These are phyloP conservation scores for Arabidopsis arenosa DNA, from an alignment of 345 rosid species.

Conservation along the genomic window DNA sequence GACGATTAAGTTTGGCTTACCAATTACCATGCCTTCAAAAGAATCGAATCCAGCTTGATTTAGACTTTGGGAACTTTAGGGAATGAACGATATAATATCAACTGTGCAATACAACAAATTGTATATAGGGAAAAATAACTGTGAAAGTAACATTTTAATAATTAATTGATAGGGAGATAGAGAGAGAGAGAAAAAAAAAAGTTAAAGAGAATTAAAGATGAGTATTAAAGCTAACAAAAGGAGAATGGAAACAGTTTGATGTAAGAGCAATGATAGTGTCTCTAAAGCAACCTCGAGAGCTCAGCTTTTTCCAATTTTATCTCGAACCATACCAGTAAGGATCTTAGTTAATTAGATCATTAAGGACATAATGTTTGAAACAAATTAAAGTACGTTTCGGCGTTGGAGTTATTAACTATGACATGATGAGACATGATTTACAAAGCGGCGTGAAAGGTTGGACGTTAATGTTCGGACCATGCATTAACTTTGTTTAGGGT, in stretches of 20 bases:
- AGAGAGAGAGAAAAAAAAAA: constrained; percentile 16
- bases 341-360: constrained; percentile 16
- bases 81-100: not conserved
- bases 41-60: not conserved
- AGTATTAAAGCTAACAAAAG: constrained; percentile 36
- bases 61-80: not conserved
- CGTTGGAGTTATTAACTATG: constrained; percentile 39
- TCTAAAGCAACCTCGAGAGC: constrained; percentile 37
- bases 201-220: constrained; percentile 31
- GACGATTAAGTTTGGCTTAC: not conserved
- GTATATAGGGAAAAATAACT: not conserved
- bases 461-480: constrained; percentile 42
- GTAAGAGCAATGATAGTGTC: constrained; percentile 48
- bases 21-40: constrained; percentile 12
- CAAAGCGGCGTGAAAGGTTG: constrained; percentile 42
- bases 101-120: constrained; percentile 6
- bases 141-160: constrained; percentile 14
- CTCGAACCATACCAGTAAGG: constrained; percentile 6
- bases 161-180: constrained; percentile 20
- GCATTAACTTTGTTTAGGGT: constrained; percentile 31
- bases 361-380: constrained; percentile 17
- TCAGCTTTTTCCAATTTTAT: constrained; percentile 28
- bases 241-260: constrained; percentile 43
- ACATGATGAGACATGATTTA: constrained; percentile 44
- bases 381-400: constrained; percentile 41